Base-by-base conservation (phyloP, 306 rosid genomes). In the Luffa acutangula region DNA sequence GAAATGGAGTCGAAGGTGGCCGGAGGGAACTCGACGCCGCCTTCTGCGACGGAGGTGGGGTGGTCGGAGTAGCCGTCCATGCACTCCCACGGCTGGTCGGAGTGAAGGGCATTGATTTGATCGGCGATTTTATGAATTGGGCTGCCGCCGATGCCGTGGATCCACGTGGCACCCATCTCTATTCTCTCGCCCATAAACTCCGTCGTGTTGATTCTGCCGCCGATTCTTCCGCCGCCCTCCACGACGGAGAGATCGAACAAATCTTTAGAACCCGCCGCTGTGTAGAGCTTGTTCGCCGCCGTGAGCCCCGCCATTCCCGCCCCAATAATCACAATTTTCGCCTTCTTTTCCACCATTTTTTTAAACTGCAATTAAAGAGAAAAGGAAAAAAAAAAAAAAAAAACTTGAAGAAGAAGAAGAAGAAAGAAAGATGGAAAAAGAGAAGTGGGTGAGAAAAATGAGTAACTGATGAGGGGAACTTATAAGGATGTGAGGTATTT, bases 161-260 rank as follows among this genome's bases (percentile, higher is more conserved):
- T 95, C 99, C 99, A 95, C 51, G 99, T 95, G 66, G 99, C 99
- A 31, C 99, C 99, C 97, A 93, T 89, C 91, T 95, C 99, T 72
- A 95, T 89, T 41, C 84, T 79, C 89, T 91, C 96, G 67, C 99
- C 97, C 70, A 97, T 97, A 75, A 95, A 95, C 87, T 93, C 97
- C 0, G 89, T 87, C 37, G 97, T 89, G 92, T 86, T 91, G 78
- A 95, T 91, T 89, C 99, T 90, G 58, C 99, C 99, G 2, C 99
- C 99, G 78, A 95, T 84, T 79, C 99, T 86, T 4, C 79, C 78
- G 79, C 99, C 99, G 49, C 96, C 99, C 63, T 95, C 99, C 14
- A 93, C 97, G 20, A 95, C 87, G 71, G 83, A 78, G 1, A 95
- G 86, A 85, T 95, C 99, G 69, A 95, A 93, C 85, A 85, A 78